phyloP scores from a whole-genome alignment of 2,329 filamentous ascomycete genomes.

The Cercospora nicotianae region DNA sequence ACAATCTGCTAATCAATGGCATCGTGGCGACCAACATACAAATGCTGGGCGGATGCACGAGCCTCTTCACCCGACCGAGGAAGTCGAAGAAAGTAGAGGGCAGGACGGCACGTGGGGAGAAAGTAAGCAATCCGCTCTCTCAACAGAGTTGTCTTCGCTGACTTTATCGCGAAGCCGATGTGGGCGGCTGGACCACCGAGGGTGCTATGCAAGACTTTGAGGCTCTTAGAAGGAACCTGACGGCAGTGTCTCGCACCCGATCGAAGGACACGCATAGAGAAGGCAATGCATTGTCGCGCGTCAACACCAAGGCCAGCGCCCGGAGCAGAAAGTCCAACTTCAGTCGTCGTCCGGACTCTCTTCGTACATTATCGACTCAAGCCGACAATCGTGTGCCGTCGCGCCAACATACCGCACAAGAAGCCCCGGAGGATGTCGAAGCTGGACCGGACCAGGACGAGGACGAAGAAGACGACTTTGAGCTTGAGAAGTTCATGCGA shows the following conservation, averaged over 20 bases:
- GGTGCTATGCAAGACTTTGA: conserved; percentile 62
- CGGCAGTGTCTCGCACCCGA: conserved; percentile 51
- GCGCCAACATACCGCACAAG: conserved; percentile 13
- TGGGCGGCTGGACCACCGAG: conserved; percentile 54
- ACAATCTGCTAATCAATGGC: conserved; percentile 27
- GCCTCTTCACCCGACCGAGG: conserved; percentile 33
- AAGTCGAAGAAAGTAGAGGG: conserved; percentile 32
- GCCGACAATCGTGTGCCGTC: conserved; percentile 30
- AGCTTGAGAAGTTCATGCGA: conserved; percentile 68
- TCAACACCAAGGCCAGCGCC: conserved; percentile 30
- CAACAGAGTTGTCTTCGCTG: not conserved
- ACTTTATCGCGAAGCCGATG: conserved; percentile 40
- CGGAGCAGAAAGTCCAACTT: conserved; percentile 19
- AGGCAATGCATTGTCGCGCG: conserved; percentile 24
- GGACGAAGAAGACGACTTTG: conserved; percentile 59
- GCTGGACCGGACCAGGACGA: conserved; percentile 46
- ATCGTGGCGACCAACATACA: conserved; percentile 16
- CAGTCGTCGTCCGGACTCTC: conserved; percentile 20
- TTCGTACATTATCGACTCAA: conserved; percentile 11
- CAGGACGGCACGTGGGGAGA: conserved; percentile 63
- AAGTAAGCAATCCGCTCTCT: conserved; percentile 28
- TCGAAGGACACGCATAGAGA: conserved; percentile 34
- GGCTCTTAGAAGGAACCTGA: conserved; percentile 57
- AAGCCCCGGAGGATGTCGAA: conserved; percentile 41
- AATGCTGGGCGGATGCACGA: conserved; percentile 27